Percentiles rank a stretch among this genome's conserved stretches.
phyloP scores from a whole-genome alignment of 139 green algal genomes.

The Ostreobium quekettii region DNA sequence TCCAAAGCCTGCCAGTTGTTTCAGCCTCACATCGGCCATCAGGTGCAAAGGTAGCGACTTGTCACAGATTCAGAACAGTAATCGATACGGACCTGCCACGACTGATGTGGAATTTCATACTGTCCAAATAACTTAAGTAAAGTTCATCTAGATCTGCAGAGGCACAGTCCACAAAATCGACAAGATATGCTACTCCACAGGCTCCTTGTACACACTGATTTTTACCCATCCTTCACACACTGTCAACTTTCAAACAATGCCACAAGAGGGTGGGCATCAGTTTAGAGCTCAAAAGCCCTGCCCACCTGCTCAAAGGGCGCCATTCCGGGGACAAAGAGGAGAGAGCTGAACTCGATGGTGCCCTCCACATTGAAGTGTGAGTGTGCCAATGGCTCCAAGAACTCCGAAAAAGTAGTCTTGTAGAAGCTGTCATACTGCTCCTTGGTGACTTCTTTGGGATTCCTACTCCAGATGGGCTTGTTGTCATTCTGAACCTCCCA shows the following conservation, averaged over 20 bases:
- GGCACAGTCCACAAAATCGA: too few species aligned
- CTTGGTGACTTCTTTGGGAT: slow-evolving; percentile 65
- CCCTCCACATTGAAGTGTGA: slow-evolving; percentile 93
- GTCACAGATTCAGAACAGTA: too few species aligned
- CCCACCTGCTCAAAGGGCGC: slow-evolving; percentile 84
- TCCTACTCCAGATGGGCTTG: slow-evolving; percentile 92
- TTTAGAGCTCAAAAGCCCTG: background rate
- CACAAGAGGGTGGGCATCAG: background rate
- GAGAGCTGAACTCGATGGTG: slow-evolving; percentile 90
- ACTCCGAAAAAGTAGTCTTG: slow-evolving; percentile 74
- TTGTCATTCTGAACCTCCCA: slow-evolving; percentile 90
- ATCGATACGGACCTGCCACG: too few species aligned
- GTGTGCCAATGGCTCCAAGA: slow-evolving; percentile 57
- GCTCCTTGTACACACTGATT: too few species aligned
- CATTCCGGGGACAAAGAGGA: slow-evolving; percentile 96
- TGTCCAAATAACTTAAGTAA: too few species aligned
- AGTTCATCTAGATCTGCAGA: slow-evolving; percentile 30
- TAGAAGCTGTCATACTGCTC: slow-evolving; percentile 96
- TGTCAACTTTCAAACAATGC: too few species aligned
- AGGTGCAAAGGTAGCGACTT: too few species aligned
- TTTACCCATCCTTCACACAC: too few species aligned
- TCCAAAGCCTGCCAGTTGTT: too few species aligned
- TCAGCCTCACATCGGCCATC: too few species aligned
- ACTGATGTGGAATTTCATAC: too few species aligned
- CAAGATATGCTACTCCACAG: too few species aligned